Base-by-base conservation (phyloP, 2,329 filamentous ascomycete species). In the Aspergillus versicolor region DNA sequence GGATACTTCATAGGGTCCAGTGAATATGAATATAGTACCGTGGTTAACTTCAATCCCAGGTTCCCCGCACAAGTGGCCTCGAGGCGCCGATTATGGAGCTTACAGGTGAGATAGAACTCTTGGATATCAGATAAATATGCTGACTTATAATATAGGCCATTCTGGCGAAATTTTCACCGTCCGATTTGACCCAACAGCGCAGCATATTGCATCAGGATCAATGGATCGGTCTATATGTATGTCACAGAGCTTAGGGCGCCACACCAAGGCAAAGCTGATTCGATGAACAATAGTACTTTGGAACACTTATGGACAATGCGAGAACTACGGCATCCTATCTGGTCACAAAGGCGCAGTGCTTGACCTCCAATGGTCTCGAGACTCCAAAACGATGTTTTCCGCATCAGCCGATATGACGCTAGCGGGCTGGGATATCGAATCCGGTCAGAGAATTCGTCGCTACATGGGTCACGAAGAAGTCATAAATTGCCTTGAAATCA, bases 61-160 rank as follows among this genome's bases (percentile, higher is more conserved):
- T 84, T 61, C 84, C 88, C 53, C 85, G 91, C 66, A 92, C 91
- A 46, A 95, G 91, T 72, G 86, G 84, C 52, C 82, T 99, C 30
- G 88, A 95, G 73, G 90, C 93, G 57, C 92, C 93, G 2, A 88
- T 97, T 44, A 97, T 97, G 92, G 91, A 97, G 76, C 81, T 99
- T 54, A 88, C 88, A 49, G 92, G 91, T 70, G 84, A 57, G 43
- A 11, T 48, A 42, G 17, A 34, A 46, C 32, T 8, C 15, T 4
- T 17, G 17, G 22, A 17, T 41, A 13, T 32, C 41, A 24, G 17
- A 13, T 38, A 8, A 27, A 4, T 52, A 2, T 42, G 38, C 41
- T 63, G 47, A 64, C 27, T 27, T 27, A 21, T 30, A 15, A 52
- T 45, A 5, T 57, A 81, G 84, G 85, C 24, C 85, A 88, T 64